These are phyloP conservation scores for Kalaharituber pfeilii DNA, from an alignment of 2,329 filamentous ascomycete genomes.

Conservation along the genomic window DNA sequence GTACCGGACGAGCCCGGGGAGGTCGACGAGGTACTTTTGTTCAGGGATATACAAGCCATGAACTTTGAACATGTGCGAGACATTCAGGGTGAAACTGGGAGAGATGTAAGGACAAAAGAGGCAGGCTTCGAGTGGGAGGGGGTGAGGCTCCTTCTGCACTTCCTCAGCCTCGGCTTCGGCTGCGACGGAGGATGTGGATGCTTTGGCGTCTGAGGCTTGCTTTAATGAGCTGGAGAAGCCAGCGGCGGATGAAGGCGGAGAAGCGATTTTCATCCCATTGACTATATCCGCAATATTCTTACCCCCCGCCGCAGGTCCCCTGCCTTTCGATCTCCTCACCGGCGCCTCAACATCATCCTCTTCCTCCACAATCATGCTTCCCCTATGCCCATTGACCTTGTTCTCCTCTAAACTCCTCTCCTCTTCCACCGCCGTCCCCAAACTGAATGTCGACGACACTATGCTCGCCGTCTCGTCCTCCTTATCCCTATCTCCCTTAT, in stretches of 20 bases:
- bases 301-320: slow-evolving; percentile 46
- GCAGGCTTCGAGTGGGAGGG: slow-evolving; percentile 35
- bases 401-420: slow-evolving; percentile 33
- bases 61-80: slow-evolving; percentile 75
- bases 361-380: background rate
- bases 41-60: slow-evolving; percentile 97
- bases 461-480: slow-evolving; percentile 64
- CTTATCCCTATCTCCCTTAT: slow-evolving; percentile 24
- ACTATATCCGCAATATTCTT: slow-evolving; percentile 62
- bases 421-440: slow-evolving; percentile 53
- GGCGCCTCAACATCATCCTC: slow-evolving; percentile 25
- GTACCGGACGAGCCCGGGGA: slow-evolving; percentile 66
- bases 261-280: slow-evolving; percentile 47
- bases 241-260: slow-evolving; percentile 15
- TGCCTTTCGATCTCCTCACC: no score
- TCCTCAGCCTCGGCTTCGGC: slow-evolving; percentile 29
- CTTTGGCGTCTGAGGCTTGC: no score
- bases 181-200: slow-evolving; percentile 34
- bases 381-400: background rate
- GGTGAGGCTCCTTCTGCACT: slow-evolving; percentile 30
- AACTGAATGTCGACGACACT: slow-evolving; percentile 77
- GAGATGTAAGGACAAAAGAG: slow-evolving; percentile 87
- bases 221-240: slow-evolving; percentile 4
- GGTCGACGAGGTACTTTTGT: slow-evolving; percentile 60
- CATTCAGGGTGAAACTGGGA: slow-evolving; percentile 54